Evolutionary conservation across 306 rosid genomes (phyloP).

Genomic region (Gillenia trifoliata): DNA sequence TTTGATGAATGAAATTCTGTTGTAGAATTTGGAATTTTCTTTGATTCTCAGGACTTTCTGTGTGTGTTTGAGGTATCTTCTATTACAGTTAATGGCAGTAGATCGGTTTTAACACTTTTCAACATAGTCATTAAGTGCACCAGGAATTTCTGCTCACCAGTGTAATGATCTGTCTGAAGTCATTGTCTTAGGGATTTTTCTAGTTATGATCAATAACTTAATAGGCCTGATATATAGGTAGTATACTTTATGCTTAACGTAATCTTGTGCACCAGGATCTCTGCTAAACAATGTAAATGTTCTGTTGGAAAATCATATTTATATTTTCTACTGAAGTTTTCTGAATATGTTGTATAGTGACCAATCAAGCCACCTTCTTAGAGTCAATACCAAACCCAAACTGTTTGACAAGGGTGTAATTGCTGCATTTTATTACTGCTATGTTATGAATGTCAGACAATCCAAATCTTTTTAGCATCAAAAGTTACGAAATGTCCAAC

Average conservation of each 20-base stretch:
- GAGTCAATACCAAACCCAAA: too few species aligned
- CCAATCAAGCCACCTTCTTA: too few species aligned
- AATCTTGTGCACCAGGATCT: not conserved
- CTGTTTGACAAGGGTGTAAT: too few species aligned
- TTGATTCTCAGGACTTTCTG: not conserved
- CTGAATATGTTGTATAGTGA: too few species aligned
- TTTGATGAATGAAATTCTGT: not conserved
- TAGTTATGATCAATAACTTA: not conserved
- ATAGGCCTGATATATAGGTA: not conserved
- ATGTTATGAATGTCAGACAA: not conserved
- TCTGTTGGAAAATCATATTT: not conserved
- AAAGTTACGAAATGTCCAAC: slow-evolving; percentile 1
- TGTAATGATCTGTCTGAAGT: not conserved
- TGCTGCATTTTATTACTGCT: too few species aligned
- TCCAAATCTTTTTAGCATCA: not conserved
- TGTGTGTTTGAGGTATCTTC: not conserved
- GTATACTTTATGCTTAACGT: not conserved
- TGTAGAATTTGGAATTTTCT: not conserved
- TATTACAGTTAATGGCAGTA: not conserved
- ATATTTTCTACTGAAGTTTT: not conserved
- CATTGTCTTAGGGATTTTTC: not conserved
- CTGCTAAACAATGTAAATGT: not conserved
- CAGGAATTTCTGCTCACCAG: not conserved
- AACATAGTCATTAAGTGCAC: not conserved
- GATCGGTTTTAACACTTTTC: not conserved